Conservation (phyloP, 2,329 filamentous ascomycete species). For the Lecanicillium sp. region DNA sequence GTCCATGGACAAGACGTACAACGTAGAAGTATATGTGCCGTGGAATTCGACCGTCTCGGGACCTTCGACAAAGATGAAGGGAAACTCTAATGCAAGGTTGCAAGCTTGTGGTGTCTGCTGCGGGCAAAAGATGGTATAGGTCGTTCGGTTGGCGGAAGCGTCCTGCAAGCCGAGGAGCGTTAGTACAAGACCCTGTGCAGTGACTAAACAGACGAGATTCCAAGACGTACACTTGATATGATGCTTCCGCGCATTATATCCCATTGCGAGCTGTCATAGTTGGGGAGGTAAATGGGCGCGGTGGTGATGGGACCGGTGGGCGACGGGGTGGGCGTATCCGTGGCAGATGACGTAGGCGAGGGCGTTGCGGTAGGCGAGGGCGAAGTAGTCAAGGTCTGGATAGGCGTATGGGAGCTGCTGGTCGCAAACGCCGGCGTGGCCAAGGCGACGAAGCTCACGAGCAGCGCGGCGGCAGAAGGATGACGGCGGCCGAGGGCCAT, state of each 20-base stretch:
- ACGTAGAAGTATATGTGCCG: slow-evolving; percentile 32
- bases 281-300: slow-evolving; percentile 36
- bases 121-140: slow-evolving; percentile 41
- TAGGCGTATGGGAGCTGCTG: neutral
- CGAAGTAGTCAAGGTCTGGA: neutral
- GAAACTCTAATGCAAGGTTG: slow-evolving; percentile 35
- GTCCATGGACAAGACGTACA: slow-evolving; percentile 23
- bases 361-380: slow-evolving; percentile 13
- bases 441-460: neutral
- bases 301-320: slow-evolving; percentile 24
- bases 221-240: slow-evolving; percentile 29
- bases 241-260: slow-evolving; percentile 36
- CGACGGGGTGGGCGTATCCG: slow-evolving; percentile 10
- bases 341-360: slow-evolving; percentile 3
- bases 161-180: slow-evolving; percentile 20
- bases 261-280: slow-evolving; percentile 34
- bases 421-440: neutral
- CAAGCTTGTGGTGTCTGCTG: slow-evolving; percentile 31
- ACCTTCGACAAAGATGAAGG: slow-evolving; percentile 38
- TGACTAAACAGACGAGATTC: neutral
- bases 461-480: slow-evolving; percentile 1
- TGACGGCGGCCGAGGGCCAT: neutral
- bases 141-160: slow-evolving; percentile 25
- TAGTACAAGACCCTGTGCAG: neutral
- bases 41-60: slow-evolving; percentile 34